Percentiles rank a stretch among this genome's conserved stretches.
Conservation (phyloP, 495 filamentous ascomycete species). For the Daldinia bambusicola region DNA sequence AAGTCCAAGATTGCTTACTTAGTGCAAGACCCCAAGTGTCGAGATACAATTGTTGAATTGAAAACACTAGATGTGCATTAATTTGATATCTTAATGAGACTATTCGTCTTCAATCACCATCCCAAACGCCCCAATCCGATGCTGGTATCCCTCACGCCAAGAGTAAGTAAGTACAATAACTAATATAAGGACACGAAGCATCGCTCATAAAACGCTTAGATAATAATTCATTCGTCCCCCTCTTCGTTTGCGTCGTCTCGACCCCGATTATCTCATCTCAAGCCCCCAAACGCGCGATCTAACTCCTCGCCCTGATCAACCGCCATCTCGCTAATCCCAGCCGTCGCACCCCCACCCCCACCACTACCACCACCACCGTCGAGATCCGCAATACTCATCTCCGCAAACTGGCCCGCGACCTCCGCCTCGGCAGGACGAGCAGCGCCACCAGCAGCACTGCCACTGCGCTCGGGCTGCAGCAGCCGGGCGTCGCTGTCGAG, state of each 20-base stretch:
- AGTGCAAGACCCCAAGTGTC: too few relatives aligned
- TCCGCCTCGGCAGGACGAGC: slow-evolving; percentile 1
- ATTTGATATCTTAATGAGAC: neutral
- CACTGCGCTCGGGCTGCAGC: slow-evolving; percentile 73
- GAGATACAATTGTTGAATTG: neutral
- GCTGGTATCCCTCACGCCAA: neutral
- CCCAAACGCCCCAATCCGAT: neutral
- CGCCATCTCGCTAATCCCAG: slow-evolving; percentile 49
- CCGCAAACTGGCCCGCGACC: slow-evolving; percentile 30
- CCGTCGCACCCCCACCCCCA: neutral
- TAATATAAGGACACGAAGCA: neutral
- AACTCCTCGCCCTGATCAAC: slow-evolving; percentile 79
- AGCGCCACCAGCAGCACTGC: too few relatives aligned
- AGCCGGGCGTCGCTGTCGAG: slow-evolving; percentile 88
- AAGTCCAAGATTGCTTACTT: too few relatives aligned
- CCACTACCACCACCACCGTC: neutral
- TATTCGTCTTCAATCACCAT: neutral
- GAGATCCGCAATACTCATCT: slow-evolving; percentile 51
- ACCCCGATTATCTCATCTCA: slow-evolving; percentile 49
- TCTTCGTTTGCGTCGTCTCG: neutral
- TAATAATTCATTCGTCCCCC: neutral
- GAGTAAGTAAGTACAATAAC: neutral
- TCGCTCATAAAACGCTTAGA: neutral
- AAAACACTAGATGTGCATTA: neutral
- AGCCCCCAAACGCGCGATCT: slow-evolving; percentile 86